A percentile compares a stretch with the other conserved stretches of the same genome.
These are phyloP conservation scores for Ophiocordyceps unilateralis DNA, from an alignment of 2,329 filamentous ascomycete species.

Conservation along the genomic window DNA sequence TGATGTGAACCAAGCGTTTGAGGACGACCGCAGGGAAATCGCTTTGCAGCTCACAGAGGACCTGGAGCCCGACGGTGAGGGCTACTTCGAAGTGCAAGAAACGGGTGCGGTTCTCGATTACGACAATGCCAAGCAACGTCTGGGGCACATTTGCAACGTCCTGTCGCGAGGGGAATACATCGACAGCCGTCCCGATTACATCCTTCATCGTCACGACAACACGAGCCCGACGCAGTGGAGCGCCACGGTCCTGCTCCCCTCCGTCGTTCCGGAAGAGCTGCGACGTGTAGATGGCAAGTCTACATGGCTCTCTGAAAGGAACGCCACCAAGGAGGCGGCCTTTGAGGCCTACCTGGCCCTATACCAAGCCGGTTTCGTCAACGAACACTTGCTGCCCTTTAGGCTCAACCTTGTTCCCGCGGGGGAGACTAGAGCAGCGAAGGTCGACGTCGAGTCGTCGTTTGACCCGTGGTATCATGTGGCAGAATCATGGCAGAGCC, in stretches of 20 bases:
- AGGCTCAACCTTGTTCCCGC: slow-evolving; percentile 21
- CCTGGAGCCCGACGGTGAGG: slow-evolving; percentile 7
- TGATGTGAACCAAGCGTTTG: slow-evolving; percentile 54
- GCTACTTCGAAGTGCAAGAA: slow-evolving; percentile 18
- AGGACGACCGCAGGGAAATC: slow-evolving; percentile 40
- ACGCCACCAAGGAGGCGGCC: slow-evolving; percentile 64
- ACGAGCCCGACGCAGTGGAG: slow-evolving; percentile 16
- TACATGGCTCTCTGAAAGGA: slow-evolving; percentile 53
- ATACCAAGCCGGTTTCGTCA: slow-evolving; percentile 54
- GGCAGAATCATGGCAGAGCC: slow-evolving; percentile 22
- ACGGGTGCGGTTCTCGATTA: slow-evolving; percentile 51
- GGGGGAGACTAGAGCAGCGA: slow-evolving; percentile 18
- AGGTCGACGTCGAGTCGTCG: slow-evolving; percentile 17
- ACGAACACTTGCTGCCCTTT: slow-evolving; percentile 59
- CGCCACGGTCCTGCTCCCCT: slow-evolving; percentile 54
- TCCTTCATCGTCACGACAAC: slow-evolving; percentile 24
- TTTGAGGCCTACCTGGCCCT: slow-evolving; percentile 63
- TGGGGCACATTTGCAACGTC: slow-evolving; percentile 64
- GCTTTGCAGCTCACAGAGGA: slow-evolving; percentile 31
- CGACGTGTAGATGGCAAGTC: slow-evolving; percentile 8
- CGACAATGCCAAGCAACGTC: slow-evolving; percentile 55
- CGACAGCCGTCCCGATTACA: slow-evolving; percentile 52
- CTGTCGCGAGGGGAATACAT: slow-evolving; percentile 41
- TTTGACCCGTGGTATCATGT: slow-evolving; percentile 30
- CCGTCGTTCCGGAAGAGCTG: slow-evolving; percentile 38